Percentiles rank a stretch among this genome's conserved stretches.
Evolutionary conservation across 2,329 filamentous ascomycete genomes (phyloP).

Genomic region (Berkeleyomyces rouxiae): DNA sequence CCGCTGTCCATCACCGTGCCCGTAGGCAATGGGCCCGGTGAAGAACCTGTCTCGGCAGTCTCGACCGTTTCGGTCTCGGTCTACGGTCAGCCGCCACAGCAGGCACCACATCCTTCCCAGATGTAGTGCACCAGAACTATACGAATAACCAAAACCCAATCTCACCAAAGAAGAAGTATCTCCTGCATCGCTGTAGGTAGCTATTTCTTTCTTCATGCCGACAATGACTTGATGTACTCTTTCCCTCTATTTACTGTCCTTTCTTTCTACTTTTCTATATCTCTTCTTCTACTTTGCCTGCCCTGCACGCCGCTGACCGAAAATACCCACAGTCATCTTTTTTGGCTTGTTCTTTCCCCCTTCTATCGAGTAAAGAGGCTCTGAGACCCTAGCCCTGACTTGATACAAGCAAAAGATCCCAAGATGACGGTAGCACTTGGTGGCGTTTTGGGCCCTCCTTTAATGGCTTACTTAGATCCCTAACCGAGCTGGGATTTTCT

Average conservation of each 20-base stretch:
- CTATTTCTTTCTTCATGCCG: conserved; percentile 2
- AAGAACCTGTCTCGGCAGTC: neutral
- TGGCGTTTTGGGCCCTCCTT: neutral
- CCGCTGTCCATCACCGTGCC: conserved; percentile 1
- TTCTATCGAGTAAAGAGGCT: neutral
- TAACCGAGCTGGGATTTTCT: neutral
- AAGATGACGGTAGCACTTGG: neutral
- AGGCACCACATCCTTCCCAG: neutral
- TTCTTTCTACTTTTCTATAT: neutral
- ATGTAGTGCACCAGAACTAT: neutral
- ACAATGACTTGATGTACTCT: conserved; percentile 8
- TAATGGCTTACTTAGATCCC: neutral
- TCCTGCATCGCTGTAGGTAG: neutral
- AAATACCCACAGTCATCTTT: neutral
- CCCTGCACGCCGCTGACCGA: neutral
- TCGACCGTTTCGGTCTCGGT: conserved; percentile 2
- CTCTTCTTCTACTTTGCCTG: neutral
- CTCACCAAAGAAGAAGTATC: neutral
- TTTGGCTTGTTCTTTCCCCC: neutral
- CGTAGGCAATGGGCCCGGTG: neutral
- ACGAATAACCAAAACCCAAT: neutral
- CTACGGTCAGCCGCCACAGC: conserved; percentile 1
- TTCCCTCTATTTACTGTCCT: neutral
- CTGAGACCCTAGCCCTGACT: neutral
- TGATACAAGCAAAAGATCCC: neutral